Percentiles rank a stretch among this genome's conserved stretches.
Conservation (phyloP, 2,329 filamentous ascomycete species). For the Hymenoscyphus fraxineus region DNA sequence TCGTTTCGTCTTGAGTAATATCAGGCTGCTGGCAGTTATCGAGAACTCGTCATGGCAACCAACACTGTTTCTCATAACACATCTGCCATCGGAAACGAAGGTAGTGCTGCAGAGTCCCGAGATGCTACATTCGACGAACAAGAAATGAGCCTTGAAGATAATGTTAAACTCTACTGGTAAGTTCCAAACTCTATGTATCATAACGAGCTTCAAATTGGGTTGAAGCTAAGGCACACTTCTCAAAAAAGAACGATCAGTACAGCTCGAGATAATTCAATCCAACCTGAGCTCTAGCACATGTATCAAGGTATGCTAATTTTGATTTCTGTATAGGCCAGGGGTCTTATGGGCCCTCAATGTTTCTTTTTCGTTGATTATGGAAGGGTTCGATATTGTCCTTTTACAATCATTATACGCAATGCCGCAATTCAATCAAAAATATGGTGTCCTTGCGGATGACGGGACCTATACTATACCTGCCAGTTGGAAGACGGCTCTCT, state of each 20-base stretch:
- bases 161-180: conserved; percentile 23
- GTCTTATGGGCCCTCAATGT: neutral
- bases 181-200: conserved; percentile 1
- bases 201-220: neutral
- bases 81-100: neutral
- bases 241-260: neutral
- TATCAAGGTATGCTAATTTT: neutral
- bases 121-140: conserved; percentile 24
- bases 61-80: neutral
- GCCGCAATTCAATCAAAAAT: conserved; percentile 33
- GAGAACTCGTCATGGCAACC: neutral
- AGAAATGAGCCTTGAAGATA: conserved; percentile 18
- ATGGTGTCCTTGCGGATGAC: conserved; percentile 31
- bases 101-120: conserved; percentile 10
- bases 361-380: conserved; percentile 33
- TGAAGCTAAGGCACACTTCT: neutral
- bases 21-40: neutral
- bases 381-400: conserved; percentile 39
- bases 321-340: neutral
- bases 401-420: conserved; percentile 38
- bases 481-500: conserved; percentile 33
- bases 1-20: neutral
- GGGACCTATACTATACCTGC: conserved; percentile 32
- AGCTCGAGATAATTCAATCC: neutral
- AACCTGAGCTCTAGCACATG: neutral